These are phyloP conservation scores for Boletus hoseneyae DNA, from an alignment of 1,284 basidiomycete species.

Conservation along the genomic window DNA sequence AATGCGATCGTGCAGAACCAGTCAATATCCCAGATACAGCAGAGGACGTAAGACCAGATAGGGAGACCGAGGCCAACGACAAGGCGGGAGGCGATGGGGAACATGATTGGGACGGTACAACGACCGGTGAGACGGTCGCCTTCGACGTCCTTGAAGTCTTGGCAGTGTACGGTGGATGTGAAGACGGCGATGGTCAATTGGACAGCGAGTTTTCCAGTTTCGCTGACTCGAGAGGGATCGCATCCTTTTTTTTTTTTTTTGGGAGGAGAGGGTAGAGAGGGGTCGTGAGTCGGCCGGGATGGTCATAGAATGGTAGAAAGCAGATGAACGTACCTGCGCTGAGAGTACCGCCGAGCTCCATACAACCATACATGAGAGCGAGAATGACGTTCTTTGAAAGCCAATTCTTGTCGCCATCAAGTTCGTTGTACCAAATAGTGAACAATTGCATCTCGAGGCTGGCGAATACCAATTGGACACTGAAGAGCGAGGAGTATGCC, in stretches of 20 bases:
- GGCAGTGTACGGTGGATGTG: constrained; percentile 39
- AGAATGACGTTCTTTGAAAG: constrained; percentile 36
- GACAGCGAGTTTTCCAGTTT: constrained; percentile 24
- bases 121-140: constrained; percentile 36
- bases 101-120: constrained; percentile 35
- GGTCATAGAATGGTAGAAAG: neutral
- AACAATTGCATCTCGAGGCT: constrained; percentile 34
- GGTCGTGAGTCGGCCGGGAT: neutral
- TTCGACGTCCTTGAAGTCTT: constrained; percentile 40
- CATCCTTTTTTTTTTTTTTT: constrained; percentile 14
- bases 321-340: constrained; percentile 30
- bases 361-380: constrained; percentile 36
- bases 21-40: constrained; percentile 29
- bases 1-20: constrained; percentile 22
- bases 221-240: constrained; percentile 16
- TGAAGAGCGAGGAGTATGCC: constrained; percentile 31
- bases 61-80: constrained; percentile 27
- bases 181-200: constrained; percentile 29
- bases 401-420: constrained; percentile 37
- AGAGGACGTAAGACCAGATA: constrained; percentile 25
- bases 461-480: constrained; percentile 28
- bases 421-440: constrained; percentile 37
- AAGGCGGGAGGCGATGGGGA: constrained; percentile 31
- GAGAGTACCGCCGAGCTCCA: constrained; percentile 39
- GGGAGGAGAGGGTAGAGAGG: neutral